Percentiles rank a stretch among this genome's conserved stretches.
phyloP scores from a whole-genome alignment of 768 basidiomycete species.

The Rhodotorula taiwanensis region DNA sequence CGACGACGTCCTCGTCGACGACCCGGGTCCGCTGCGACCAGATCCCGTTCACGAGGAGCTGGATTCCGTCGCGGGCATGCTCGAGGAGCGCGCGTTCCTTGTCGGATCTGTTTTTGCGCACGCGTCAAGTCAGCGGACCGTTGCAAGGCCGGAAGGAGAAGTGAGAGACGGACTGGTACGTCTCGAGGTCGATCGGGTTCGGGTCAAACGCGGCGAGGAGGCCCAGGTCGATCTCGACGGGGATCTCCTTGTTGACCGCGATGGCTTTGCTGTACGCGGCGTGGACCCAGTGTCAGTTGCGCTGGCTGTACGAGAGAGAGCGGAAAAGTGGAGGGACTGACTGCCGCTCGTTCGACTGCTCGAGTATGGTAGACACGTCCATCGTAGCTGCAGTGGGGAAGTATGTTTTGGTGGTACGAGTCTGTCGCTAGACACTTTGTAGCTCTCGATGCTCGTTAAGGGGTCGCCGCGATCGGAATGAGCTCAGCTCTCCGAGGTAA shows the following conservation, averaged over 20 bases:
- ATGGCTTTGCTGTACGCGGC: constrained; percentile 55
- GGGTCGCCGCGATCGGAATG: too few relatives aligned
- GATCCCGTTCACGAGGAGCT: constrained; percentile 68
- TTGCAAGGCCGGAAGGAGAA: not conserved
- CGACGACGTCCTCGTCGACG: constrained; percentile 74
- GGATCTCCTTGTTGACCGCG: constrained; percentile 68
- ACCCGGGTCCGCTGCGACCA: constrained; percentile 68
- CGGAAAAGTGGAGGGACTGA: not conserved
- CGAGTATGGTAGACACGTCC: constrained; percentile 29
- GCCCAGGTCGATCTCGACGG: constrained; percentile 62
- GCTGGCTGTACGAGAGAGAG: too few relatives aligned
- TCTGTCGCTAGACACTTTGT: too few relatives aligned
- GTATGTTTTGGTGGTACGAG: not conserved
- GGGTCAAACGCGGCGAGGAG: constrained; percentile 78
- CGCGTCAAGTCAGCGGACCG: constrained; percentile 1
- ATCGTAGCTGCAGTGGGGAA: not conserved
- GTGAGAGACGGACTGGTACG: constrained; percentile 59
- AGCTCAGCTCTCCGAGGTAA: too few relatives aligned
- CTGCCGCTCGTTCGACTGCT: constrained; percentile 15
- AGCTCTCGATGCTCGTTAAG: too few relatives aligned
- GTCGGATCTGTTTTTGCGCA: constrained; percentile 56
- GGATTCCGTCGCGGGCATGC: constrained; percentile 72
- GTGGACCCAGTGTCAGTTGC: not conserved
- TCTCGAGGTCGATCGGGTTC: constrained; percentile 75
- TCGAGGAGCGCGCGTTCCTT: constrained; percentile 72